Evolutionary conservation across 2,329 filamentous ascomycete species (phyloP), one percentile per base, ranked within the genome.

Genomic region (Ascomycota sp.): DNA sequence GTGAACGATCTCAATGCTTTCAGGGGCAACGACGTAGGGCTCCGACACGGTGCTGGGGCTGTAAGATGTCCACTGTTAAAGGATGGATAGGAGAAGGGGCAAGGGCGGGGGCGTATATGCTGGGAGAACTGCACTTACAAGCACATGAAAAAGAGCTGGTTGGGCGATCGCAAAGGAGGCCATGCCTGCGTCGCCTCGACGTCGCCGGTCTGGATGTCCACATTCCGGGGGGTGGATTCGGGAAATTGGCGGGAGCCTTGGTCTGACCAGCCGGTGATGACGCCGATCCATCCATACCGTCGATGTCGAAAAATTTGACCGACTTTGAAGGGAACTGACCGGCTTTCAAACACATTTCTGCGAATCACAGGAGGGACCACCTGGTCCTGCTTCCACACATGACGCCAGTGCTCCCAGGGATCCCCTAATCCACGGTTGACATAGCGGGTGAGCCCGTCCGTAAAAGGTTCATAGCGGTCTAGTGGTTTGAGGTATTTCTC

Each of bases 181-280:
- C 21, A 29, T 10, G 27, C 22, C 22, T 27, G 35, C 8, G 17
- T 26, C 6, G 42, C 35, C 30, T 39, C 43, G 34, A 43, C 40
- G 28, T 40, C 38, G 30, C 43, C 40, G 11, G 39, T 33, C 27
- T 40, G 39, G 32, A 43, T 42, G 28, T 42, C 39, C 32, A 45
- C 38, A 28, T 41, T 38, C 33, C 40, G 38, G 21, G 40, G 38
- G 30, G 40, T 44, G 30, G 41, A 34, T 37, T 37, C 42, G 26
- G 44, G 38, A 19, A 47, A 33, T 23, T 38, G 40, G 23, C 42
- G 40, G 23, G 42, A 41, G 29, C 40, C 42, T 30, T 63, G 60
- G 45, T 59, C 54, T 29, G 78, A 74, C 85, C 86, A 98, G n/a
- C 85, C 85, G 10, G 77, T 80, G 34, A 98, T 78, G 19, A 91